phyloP scores from a whole-genome alignment of 164 flowering plant genomes.

The Annona cherimola region DNA sequence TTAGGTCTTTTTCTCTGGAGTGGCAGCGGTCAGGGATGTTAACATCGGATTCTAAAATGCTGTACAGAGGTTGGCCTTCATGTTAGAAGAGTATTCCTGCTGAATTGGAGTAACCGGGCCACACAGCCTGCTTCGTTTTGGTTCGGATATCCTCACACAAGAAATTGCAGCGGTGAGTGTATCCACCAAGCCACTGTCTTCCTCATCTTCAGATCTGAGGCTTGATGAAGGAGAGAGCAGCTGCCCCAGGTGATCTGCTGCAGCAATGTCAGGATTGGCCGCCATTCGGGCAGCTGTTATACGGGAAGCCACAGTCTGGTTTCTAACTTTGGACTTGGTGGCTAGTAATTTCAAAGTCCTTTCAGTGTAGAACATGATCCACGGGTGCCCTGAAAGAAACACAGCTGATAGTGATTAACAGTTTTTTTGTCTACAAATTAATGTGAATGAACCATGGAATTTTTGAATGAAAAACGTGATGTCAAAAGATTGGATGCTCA shows the following conservation, averaged over 20 bases:
- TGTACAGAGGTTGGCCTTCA: slow-evolving; percentile 79
- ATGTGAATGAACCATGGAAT: neutral
- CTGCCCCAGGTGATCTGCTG: neutral
- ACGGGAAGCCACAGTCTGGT: slow-evolving; percentile 18
- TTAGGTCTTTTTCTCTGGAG: neutral
- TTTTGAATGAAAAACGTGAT: too few species aligned
- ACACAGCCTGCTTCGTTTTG: slow-evolving; percentile 80
- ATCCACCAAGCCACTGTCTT: slow-evolving; percentile 64
- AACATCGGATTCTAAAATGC: slow-evolving; percentile 54
- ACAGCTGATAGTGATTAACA: neutral
- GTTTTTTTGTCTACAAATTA: neutral
- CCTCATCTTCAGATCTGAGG: slow-evolving; percentile 42
- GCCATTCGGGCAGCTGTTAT: slow-evolving; percentile 9
- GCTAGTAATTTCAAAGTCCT: slow-evolving; percentile 45
- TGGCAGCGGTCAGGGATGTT: slow-evolving; percentile 16
- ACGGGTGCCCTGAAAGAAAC: slow-evolving; percentile 74
- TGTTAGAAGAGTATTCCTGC: slow-evolving; percentile 74
- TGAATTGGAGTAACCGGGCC: slow-evolving; percentile 53
- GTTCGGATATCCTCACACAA: slow-evolving; percentile 72
- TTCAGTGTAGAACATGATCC: slow-evolving; percentile 81
- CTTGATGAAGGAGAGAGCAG: slow-evolving; percentile 13
- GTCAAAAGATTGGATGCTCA: neutral
- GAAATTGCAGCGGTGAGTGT: slow-evolving; percentile 82
- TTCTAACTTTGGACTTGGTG: slow-evolving; percentile 44
- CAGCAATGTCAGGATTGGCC: slow-evolving; percentile 4